These are phyloP conservation scores for Liriodendron chinense DNA, from an alignment of 164 flowering plant species.

Conservation along the genomic window DNA sequence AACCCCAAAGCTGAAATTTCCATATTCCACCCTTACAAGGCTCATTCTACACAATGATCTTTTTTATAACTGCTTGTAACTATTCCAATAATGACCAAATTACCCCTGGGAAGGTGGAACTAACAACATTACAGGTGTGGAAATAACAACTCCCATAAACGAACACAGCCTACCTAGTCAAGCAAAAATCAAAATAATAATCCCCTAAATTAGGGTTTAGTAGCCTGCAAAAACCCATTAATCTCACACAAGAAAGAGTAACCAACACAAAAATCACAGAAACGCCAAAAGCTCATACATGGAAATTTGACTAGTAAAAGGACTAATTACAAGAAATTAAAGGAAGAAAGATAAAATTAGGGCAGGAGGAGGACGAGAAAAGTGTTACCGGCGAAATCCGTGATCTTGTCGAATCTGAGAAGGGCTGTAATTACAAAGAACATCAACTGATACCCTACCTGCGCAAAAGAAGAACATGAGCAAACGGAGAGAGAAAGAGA, in stretches of 20 bases:
- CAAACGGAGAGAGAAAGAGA: background rate
- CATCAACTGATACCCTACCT: conserved; percentile 76
- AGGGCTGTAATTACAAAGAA: conserved; percentile 87
- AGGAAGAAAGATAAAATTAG: background rate
- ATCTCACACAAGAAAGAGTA: background rate
- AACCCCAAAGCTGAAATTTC: too few relatives aligned
- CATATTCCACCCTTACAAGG: too few relatives aligned
- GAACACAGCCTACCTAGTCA: too few relatives aligned
- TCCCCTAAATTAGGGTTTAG: background rate
- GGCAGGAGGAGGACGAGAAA: background rate
- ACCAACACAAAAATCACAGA: background rate
- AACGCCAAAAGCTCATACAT: background rate
- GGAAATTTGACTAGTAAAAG: too few relatives aligned
- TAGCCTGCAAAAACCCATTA: background rate
- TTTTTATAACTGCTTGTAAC: too few relatives aligned
- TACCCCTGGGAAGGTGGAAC: too few relatives aligned
- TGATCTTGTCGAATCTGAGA: conserved; percentile 84
- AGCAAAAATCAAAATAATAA: background rate
- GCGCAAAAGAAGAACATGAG: conserved; percentile 11
- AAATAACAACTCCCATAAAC: too few relatives aligned
- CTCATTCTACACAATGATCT: too few relatives aligned
- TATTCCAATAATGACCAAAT: too few relatives aligned
- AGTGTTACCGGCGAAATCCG: conserved; percentile 85
- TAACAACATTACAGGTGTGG: too few relatives aligned
- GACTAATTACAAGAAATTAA: too few relatives aligned